phyloP scores from a whole-genome alignment of 2,329 filamentous ascomycete species.

The Fusarium chaquense region DNA sequence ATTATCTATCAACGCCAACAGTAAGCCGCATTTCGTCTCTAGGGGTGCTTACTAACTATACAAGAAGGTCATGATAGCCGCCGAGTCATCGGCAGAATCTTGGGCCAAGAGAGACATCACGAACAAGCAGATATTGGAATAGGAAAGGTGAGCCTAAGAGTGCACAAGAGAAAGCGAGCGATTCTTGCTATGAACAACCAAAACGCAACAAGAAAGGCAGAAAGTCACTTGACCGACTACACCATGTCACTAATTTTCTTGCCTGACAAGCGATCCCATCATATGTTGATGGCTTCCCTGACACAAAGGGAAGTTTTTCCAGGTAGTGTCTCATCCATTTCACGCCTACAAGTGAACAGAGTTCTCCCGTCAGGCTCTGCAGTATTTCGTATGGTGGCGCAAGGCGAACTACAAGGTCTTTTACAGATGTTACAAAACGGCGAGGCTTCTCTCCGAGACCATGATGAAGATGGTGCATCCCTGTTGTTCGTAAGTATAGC shows the following conservation, averaged over 20 bases:
- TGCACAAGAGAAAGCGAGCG: conserved; percentile 10
- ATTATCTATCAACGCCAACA: background rate
- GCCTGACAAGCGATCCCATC: background rate
- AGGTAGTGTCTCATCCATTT: background rate
- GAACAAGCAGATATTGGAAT: background rate
- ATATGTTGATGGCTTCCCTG: conserved; percentile 20
- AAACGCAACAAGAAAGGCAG: background rate
- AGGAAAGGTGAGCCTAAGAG: background rate
- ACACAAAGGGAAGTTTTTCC: background rate
- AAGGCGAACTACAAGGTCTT: conserved; percentile 1
- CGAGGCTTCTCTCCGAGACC: conserved; percentile 34
- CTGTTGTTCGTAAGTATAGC: conserved; percentile 34
- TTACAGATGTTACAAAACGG: conserved; percentile 22
- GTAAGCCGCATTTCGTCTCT: background rate
- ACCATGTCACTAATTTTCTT: conserved; percentile 7
- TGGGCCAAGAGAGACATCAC: background rate
- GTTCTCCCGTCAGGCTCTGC: background rate
- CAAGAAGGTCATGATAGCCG: background rate
- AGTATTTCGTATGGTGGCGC: conserved; percentile 6
- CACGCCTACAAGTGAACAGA: conserved; percentile 3
- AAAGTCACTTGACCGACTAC: background rate
- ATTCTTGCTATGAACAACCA: background rate
- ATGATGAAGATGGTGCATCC: conserved; percentile 37
- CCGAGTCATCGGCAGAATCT: background rate
- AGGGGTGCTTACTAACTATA: background rate